These are phyloP conservation scores for Plicaturopsis crispa DNA, from an alignment of 768 basidiomycete genomes.

Conservation along the genomic window DNA sequence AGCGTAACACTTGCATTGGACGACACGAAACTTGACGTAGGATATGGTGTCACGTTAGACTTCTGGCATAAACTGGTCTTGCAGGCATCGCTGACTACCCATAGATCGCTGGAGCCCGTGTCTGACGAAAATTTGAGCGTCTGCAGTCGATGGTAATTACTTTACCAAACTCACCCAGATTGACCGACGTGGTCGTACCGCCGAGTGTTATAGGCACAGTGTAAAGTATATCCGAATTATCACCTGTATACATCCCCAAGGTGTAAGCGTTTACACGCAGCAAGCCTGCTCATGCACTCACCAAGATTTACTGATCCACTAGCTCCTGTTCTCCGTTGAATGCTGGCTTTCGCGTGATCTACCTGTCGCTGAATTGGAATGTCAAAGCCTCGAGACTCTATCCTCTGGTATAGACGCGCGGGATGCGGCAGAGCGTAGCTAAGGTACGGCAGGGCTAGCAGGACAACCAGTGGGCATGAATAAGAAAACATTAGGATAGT, in stretches of 20 bases:
- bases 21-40: conserved; percentile 8
- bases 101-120: conserved; percentile 67
- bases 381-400: too few species aligned
- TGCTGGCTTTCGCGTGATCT: conserved; percentile 13
- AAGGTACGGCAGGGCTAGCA: too few species aligned
- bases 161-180: conserved; percentile 40
- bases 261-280: conserved; percentile 3
- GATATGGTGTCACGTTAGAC: conserved; percentile 32
- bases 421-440: too few species aligned
- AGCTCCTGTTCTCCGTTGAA: conserved; percentile 18
- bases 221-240: conserved; percentile 20
- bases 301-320: conserved; percentile 28
- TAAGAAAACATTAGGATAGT: conserved; percentile 9
- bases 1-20: not conserved
- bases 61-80: conserved; percentile 28
- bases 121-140: conserved; percentile 35
- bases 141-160: too few species aligned
- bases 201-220: conserved; percentile 41
- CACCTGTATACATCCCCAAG: not conserved
- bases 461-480: not conserved
- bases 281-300: conserved; percentile 20
- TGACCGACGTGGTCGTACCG: conserved; percentile 29
- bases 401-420: too few species aligned
- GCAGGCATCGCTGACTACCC: conserved; percentile 53
- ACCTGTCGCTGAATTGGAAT: conserved; percentile 17